A percentile compares a stretch with the other conserved stretches of the same genome.
These are phyloP conservation scores for Stephanocyclus meneghinianus DNA, from an alignment of 352 stramenopile species.

Conservation along the genomic window DNA sequence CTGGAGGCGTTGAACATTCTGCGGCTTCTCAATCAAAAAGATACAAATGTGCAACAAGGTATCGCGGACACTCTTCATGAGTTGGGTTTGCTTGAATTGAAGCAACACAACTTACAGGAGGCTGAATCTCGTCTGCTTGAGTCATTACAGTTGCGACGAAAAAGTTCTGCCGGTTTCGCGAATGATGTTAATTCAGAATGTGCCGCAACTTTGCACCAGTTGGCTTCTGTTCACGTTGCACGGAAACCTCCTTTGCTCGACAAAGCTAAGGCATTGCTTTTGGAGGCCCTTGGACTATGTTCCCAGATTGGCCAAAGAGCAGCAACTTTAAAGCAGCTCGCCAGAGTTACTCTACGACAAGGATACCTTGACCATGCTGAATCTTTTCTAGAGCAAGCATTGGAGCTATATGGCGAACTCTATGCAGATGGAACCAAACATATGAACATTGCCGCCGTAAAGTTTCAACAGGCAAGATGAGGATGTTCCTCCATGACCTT, in stretches of 20 bases:
- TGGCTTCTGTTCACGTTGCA: constrained; percentile 63
- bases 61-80: constrained; percentile 65
- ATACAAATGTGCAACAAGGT: not conserved
- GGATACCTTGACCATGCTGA: constrained; percentile 57
- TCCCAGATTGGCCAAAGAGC: constrained; percentile 67
- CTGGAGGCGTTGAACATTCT: constrained; percentile 28
- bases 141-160: constrained; percentile 52
- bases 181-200: constrained; percentile 49
- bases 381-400: constrained; percentile 53
- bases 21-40: constrained; percentile 16
- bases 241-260: constrained; percentile 60
- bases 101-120: constrained; percentile 66
- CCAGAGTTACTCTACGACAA: constrained; percentile 63
- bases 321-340: constrained; percentile 70
- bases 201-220: constrained; percentile 68
- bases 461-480: constrained; percentile 60
- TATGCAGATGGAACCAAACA: constrained; percentile 61
- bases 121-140: constrained; percentile 49
- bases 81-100: constrained; percentile 66
- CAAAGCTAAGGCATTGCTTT: constrained; percentile 57
- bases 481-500: not conserved
- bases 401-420: constrained; percentile 67
- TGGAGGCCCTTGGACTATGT: constrained; percentile 57
- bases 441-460: constrained; percentile 73
- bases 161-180: constrained; percentile 9